Evolutionary conservation across 2,329 filamentous ascomycete species (phyloP).

Genomic region (Apiospora pterosperma): DNA sequence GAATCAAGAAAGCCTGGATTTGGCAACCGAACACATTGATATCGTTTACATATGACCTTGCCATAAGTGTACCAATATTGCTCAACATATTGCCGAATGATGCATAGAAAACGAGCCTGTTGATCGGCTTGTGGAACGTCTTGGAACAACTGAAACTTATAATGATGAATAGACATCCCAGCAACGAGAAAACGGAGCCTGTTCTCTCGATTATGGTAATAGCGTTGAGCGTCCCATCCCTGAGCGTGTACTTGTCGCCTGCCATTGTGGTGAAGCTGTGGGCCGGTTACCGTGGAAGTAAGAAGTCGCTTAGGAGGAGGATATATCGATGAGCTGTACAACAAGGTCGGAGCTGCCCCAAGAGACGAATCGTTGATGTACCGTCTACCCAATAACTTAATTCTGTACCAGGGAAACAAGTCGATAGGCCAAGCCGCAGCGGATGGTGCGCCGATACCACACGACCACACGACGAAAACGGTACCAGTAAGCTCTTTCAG

Average conservation of each 20-base stretch:
- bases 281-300: not conserved
- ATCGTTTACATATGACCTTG: conserved; percentile 53
- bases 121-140: conserved; percentile 81
- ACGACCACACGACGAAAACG: not conserved
- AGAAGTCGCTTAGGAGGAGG: not conserved
- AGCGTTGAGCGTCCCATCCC: not conserved
- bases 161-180: conserved; percentile 70
- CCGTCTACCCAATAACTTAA: not conserved
- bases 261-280: not conserved
- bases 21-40: conserved; percentile 57
- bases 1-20: conserved; percentile 75
- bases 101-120: conserved; percentile 79
- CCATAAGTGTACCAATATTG: conserved; percentile 74
- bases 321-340: not conserved
- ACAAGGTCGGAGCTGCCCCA: not conserved
- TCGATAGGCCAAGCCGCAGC: not conserved
- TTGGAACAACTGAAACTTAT: conserved; percentile 64
- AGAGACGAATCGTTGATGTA: not conserved
- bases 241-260: not conserved
- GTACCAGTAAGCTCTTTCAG: not conserved
- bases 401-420: not conserved
- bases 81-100: conserved; percentile 77
- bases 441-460: not conserved
- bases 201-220: conserved; percentile 62
- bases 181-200: conserved; percentile 67